These are phyloP conservation scores for Nakazawaea ambrosiae DNA, from an alignment of 805 yeast genomes.

Conservation along the genomic window DNA sequence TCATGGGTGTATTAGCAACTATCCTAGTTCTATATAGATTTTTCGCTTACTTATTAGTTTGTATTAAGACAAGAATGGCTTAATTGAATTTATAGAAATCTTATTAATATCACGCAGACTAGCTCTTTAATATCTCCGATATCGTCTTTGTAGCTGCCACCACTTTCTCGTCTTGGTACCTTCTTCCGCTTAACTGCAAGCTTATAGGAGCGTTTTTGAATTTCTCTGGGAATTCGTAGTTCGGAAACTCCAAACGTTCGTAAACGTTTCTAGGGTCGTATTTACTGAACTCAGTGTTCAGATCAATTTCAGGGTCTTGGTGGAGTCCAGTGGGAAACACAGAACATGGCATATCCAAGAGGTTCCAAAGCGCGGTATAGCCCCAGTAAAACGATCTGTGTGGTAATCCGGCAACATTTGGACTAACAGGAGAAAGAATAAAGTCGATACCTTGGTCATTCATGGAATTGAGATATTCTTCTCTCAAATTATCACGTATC, in stretches of 20 bases:
- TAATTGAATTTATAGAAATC: too few relatives aligned
- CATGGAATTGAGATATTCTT: conserved; percentile 42
- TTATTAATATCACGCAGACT: too few relatives aligned
- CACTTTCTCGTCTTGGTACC: conserved; percentile 42
- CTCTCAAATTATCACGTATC: conserved; percentile 46
- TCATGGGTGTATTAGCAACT: conserved; percentile 27
- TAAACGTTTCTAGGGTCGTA: conserved; percentile 16
- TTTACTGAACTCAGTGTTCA: conserved; percentile 11
- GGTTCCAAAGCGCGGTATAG: conserved; percentile 63
- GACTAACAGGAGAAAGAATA: conserved; percentile 55
- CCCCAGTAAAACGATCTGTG: conserved; percentile 63
- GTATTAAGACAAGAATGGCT: conserved; percentile 4
- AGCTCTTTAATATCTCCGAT: too few relatives aligned
- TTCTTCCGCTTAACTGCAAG: conserved; percentile 41
- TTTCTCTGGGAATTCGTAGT: conserved; percentile 26
- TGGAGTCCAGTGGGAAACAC: conserved; percentile 51
- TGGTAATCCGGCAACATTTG: conserved; percentile 60
- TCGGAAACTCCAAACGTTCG: conserved; percentile 25
- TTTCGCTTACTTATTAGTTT: conserved; percentile 19
- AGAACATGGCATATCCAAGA: conserved; percentile 59
- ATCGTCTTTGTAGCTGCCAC: conserved; percentile 39
- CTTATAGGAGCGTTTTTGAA: conserved; percentile 43
- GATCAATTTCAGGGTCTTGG: conserved; percentile 30
- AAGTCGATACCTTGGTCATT: conserved; percentile 47
- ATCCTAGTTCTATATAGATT: conserved; percentile 28